A percentile compares a stretch with the other conserved stretches of the same genome.
phyloP scores from a whole-genome alignment of 495 filamentous ascomycete species.

The Penicillium arizonense region DNA sequence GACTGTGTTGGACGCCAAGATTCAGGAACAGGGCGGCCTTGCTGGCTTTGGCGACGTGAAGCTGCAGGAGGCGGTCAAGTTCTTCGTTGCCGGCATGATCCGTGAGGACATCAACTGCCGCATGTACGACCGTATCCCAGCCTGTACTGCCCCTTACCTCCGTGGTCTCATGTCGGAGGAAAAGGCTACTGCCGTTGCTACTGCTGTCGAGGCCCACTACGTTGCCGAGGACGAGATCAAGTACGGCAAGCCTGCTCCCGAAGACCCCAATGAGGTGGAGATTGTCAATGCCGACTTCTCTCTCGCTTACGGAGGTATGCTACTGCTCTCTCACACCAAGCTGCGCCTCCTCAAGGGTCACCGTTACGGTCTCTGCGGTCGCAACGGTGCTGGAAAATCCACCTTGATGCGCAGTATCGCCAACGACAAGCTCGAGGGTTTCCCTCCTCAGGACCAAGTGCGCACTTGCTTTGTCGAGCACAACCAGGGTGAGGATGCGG shows the following conservation, averaged over 20 bases:
- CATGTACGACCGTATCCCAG: constrained; percentile 66
- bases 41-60: constrained; percentile 57
- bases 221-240: constrained; percentile 81
- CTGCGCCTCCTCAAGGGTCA: constrained; percentile 92
- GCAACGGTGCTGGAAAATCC: constrained; percentile 97
- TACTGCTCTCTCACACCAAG: constrained; percentile 94
- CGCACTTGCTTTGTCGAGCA: constrained; percentile 98
- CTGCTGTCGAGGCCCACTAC: constrained; percentile 67
- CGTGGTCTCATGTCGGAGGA: constrained; percentile 61
- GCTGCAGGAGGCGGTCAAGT: constrained; percentile 64
- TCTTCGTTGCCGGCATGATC: constrained; percentile 81
- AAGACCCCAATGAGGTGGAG: constrained; percentile 82
- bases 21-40: constrained; percentile 66
- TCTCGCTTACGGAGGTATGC: constrained; percentile 96
- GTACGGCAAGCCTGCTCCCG: constrained; percentile 79
- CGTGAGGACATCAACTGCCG: constrained; percentile 87
- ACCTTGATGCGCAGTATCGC: constrained; percentile 98
- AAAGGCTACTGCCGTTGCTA: constrained; percentile 58
- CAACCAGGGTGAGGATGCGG: constrained; percentile 95
- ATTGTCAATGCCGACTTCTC: constrained; percentile 99
- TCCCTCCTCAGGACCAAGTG: constrained; percentile 85
- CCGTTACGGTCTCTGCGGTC: constrained; percentile 92
- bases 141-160: constrained; percentile 70
- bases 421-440: constrained; percentile 92
- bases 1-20: constrained; percentile 67